Percentiles rank a stretch among this genome's conserved stretches.
phyloP scores from a whole-genome alignment of 768 basidiomycete species.

The Termitomyces sp. region DNA sequence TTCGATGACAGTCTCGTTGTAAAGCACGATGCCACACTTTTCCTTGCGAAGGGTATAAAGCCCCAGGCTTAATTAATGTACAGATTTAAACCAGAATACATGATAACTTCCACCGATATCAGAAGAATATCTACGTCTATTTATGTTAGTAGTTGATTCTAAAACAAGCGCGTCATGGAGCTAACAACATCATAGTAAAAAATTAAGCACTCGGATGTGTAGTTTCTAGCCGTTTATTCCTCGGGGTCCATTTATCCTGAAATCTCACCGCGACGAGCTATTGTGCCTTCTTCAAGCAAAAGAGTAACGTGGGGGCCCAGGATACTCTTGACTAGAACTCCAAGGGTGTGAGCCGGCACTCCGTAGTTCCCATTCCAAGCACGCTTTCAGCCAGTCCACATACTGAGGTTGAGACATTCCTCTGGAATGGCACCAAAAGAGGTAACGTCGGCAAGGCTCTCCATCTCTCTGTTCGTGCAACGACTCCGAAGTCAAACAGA shows the following conservation, averaged over 20 bases:
- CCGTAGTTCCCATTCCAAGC: not conserved
- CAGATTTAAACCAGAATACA: no score
- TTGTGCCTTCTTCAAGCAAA: no score
- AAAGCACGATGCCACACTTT: conserved; percentile 37
- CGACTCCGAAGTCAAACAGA: no score
- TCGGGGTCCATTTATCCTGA: no score
- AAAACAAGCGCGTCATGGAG: not conserved
- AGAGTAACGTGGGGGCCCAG: not conserved
- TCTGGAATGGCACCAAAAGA: not conserved
- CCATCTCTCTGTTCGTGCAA: not conserved
- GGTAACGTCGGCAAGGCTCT: not conserved
- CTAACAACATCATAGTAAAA: no score
- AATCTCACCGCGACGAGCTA: no score
- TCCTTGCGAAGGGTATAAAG: conserved; percentile 54
- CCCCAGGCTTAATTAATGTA: not conserved
- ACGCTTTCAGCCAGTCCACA: not conserved
- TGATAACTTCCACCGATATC: no score
- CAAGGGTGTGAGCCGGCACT: not conserved
- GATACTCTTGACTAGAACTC: not conserved
- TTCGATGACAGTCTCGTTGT: conserved; percentile 32
- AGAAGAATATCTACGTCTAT: no score
- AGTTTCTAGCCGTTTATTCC: no score
- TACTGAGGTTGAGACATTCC: not conserved
- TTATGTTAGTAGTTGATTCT: no score
- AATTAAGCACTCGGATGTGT: no score